Conservation (phyloP, 2,329 filamentous ascomycete species). For the Fusarium metavorans region DNA sequence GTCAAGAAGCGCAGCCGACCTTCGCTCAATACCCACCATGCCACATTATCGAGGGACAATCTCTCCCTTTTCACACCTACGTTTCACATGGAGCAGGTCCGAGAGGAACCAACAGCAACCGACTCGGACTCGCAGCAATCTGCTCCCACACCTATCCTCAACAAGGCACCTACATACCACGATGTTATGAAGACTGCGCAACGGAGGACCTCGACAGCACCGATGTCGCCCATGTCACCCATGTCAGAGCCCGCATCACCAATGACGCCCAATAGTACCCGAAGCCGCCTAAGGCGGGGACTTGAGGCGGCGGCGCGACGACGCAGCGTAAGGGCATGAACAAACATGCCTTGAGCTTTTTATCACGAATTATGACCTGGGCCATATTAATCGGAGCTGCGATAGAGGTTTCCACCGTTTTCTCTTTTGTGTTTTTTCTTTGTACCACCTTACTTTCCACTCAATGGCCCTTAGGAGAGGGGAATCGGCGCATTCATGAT, state of each 20-base stretch:
- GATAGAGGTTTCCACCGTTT: constrained; percentile 36
- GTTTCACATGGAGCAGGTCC: constrained; percentile 51
- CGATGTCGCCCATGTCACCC: constrained; percentile 45
- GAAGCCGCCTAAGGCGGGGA: constrained; percentile 40
- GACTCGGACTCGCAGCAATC: constrained; percentile 35
- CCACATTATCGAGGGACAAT: constrained; percentile 51
- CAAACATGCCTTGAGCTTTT: constrained; percentile 24
- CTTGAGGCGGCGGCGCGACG: constrained; percentile 48
- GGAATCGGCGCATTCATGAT: constrained; percentile 28
- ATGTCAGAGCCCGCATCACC: constrained; percentile 44
- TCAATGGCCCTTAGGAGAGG: constrained; percentile 29
- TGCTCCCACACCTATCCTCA: constrained; percentile 37
- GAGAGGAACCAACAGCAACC: constrained; percentile 44
- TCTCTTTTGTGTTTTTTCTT: constrained; percentile 19
- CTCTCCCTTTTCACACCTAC: constrained; percentile 43
- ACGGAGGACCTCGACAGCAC: constrained; percentile 50
- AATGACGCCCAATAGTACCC: constrained; percentile 43
- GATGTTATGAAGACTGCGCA: constrained; percentile 60
- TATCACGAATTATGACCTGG: constrained; percentile 41
- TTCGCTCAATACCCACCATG: constrained; percentile 54
- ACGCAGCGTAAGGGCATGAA: constrained; percentile 55
- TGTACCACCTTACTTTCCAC: constrained; percentile 33
- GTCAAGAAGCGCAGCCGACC: constrained; percentile 67
- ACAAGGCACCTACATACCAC: constrained; percentile 57
- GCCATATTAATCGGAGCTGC: constrained; percentile 27